Conservation (phyloP, 768 basidiomycete genomes). For the Termitomyces heimii region DNA sequence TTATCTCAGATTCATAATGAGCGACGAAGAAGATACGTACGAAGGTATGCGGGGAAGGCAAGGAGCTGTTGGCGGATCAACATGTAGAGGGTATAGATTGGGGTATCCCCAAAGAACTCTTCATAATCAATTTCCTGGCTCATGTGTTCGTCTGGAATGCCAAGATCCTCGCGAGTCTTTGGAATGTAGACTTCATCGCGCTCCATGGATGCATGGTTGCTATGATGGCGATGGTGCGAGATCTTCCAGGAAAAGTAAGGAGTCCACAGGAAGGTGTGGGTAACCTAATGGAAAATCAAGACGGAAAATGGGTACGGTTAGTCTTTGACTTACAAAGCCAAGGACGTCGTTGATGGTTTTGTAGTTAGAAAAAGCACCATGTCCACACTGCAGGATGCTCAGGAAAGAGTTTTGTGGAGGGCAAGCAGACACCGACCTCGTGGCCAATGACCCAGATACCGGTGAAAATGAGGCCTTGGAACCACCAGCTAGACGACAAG, state of each 20-base stretch:
- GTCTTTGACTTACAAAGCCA: conserved; percentile 37
- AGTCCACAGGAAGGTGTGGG: conserved; percentile 44
- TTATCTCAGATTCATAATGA: neutral
- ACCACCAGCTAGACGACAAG: conserved; percentile 43
- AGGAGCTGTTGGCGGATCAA: conserved; percentile 52
- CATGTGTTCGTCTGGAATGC: conserved; percentile 34
- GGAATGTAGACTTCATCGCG: conserved; percentile 57
- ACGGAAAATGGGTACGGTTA: conserved; percentile 1
- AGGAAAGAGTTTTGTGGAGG: neutral
- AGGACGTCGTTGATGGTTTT: conserved; percentile 41
- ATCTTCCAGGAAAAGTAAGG: conserved; percentile 53
- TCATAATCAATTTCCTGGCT: conserved; percentile 38
- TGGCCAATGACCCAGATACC: conserved; percentile 59
- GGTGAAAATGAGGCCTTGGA: conserved; percentile 53
- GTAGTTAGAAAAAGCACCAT: conserved; percentile 49
- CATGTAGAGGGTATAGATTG: conserved; percentile 51
- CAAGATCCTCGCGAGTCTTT: conserved; percentile 50
- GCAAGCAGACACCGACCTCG: conserved; percentile 28
- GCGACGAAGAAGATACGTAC: conserved; percentile 27
- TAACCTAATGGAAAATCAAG: conserved; percentile 22
- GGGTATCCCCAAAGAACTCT: conserved; percentile 54
- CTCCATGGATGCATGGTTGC: conserved; percentile 47
- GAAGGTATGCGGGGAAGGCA: conserved; percentile 56
- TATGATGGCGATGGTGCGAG: conserved; percentile 48
- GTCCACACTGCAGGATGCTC: conserved; percentile 38